Evolutionary conservation across 805 yeast species (phyloP).

Genomic region (Myxozyma kluyveri): DNA sequence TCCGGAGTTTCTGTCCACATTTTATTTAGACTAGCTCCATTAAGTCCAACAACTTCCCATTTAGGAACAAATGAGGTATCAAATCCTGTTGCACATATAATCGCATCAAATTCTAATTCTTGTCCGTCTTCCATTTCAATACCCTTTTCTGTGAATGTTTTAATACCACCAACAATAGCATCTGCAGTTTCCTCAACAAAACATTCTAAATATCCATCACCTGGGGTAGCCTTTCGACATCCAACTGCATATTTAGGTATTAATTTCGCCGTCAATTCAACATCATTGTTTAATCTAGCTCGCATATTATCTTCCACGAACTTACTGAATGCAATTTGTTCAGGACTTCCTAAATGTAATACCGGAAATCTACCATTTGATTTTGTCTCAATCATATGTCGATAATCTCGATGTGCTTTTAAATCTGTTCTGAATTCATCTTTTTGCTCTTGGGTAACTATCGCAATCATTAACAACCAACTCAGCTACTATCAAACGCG

Average conservation of each 20-base stretch:
- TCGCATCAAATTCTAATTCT: slow-evolving; percentile 5
- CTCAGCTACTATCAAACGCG: too few species aligned
- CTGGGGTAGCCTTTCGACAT: slow-evolving; percentile 32
- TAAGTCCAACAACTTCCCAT: slow-evolving; percentile 24
- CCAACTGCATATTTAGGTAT: slow-evolving; percentile 27
- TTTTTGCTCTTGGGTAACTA: slow-evolving; percentile 19
- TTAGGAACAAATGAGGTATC: slow-evolving; percentile 27
- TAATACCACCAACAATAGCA: slow-evolving; percentile 20
- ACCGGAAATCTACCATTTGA: slow-evolving; percentile 12
- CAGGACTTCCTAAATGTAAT: slow-evolving; percentile 6
- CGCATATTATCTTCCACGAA: slow-evolving; percentile 5
- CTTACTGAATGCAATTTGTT: slow-evolving; percentile 11
- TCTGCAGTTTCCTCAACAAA: slow-evolving; percentile 19
- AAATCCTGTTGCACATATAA: slow-evolving; percentile 21
- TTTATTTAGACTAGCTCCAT: slow-evolving; percentile 19
- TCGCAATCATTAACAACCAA: background rate
- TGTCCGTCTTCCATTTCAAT: slow-evolving; percentile 23
- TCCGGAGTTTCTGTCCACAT: slow-evolving; percentile 22
- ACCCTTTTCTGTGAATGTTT: slow-evolving; percentile 23
- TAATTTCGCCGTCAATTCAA: slow-evolving; percentile 18
- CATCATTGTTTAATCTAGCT: slow-evolving; percentile 2
- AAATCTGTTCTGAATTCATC: slow-evolving; percentile 20
- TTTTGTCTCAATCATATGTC: slow-evolving; percentile 30
- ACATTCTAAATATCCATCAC: slow-evolving; percentile 28
- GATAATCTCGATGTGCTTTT: slow-evolving; percentile 24